Conservation (phyloP, 2,329 filamentous ascomycete species). For the Ascochyta clinopodiicola region DNA sequence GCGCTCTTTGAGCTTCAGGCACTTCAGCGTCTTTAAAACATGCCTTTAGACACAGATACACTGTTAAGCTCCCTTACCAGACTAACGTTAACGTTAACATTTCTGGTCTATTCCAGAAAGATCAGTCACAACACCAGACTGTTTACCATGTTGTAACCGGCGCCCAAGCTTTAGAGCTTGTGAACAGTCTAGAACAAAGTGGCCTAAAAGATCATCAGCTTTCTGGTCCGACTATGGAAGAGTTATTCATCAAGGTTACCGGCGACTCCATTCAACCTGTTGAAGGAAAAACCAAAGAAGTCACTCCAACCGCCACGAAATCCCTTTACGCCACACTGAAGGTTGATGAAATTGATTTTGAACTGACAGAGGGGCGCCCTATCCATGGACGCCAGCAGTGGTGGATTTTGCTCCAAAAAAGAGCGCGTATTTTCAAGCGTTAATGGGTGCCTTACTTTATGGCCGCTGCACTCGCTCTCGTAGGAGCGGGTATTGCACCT, state of each 20-base stretch:
- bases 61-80: conserved; percentile 28
- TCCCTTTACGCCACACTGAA: conserved; percentile 1
- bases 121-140: conserved; percentile 70
- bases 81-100: conserved; percentile 18
- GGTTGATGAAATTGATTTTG: conserved; percentile 16
- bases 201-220: conserved; percentile 79
- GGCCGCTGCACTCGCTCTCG: conserved; percentile 76
- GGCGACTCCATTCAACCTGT: conserved; percentile 61
- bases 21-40: conserved; percentile 85
- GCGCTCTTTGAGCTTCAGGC: conserved; percentile 77
- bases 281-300: conserved; percentile 47
- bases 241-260: conserved; percentile 84
- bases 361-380: conserved; percentile 68
- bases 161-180: conserved; percentile 70
- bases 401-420: conserved; percentile 76
- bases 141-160: conserved; percentile 77
- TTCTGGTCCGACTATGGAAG: conserved; percentile 86
- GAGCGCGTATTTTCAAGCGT: conserved; percentile 73
- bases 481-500: conserved; percentile 77
- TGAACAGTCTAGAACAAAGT: conserved; percentile 69
- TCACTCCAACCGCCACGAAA: conserved; percentile 22
- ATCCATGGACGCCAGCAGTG: conserved; percentile 74
- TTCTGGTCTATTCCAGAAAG: conserved; percentile 21
- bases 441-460: conserved; percentile 77
- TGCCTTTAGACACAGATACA: conserved; percentile 76